Conservation (phyloP, 176 grass and related monocot species). For the Lolium multiflorum region DNA sequence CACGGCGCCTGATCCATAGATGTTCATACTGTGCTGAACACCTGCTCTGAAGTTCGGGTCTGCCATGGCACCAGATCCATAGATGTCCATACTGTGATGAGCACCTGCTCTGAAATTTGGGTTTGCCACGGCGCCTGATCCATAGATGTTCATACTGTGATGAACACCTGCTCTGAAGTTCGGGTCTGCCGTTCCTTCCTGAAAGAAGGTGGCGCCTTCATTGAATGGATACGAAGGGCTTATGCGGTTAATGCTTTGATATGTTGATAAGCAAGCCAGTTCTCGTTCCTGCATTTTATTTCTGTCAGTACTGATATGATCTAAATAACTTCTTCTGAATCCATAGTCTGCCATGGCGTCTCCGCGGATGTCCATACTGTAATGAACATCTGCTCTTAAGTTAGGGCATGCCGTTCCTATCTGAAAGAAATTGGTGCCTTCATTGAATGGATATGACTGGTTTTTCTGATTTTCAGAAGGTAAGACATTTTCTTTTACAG, state of each 20-base stretch:
- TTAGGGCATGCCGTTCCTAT: not conserved
- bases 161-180: constrained; percentile 5
- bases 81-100: not conserved
- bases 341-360: not conserved
- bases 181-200: constrained; percentile 10
- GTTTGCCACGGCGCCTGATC: not conserved
- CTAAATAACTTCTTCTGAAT: constrained; percentile 14
- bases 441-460: constrained; percentile 41
- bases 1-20: not conserved
- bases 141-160: constrained; percentile 6
- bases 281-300: constrained; percentile 33
- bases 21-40: not conserved
- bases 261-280: constrained; percentile 4
- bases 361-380: not conserved
- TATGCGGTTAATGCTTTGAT: constrained; percentile 5
- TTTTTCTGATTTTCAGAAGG: constrained; percentile 13
- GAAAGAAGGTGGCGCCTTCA: constrained; percentile 15
- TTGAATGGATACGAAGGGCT: constrained; percentile 4
- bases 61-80: not conserved
- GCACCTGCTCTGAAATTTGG: not conserved
- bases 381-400: constrained; percentile 10
- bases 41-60: not conserved
- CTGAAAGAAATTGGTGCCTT: constrained; percentile 46
- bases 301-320: constrained; percentile 17
- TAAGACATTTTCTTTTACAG: constrained; percentile 38